Evolutionary conservation across 2,329 filamentous ascomycete genomes (phyloP).

Genomic region (Sporothrix mexicana): DNA sequence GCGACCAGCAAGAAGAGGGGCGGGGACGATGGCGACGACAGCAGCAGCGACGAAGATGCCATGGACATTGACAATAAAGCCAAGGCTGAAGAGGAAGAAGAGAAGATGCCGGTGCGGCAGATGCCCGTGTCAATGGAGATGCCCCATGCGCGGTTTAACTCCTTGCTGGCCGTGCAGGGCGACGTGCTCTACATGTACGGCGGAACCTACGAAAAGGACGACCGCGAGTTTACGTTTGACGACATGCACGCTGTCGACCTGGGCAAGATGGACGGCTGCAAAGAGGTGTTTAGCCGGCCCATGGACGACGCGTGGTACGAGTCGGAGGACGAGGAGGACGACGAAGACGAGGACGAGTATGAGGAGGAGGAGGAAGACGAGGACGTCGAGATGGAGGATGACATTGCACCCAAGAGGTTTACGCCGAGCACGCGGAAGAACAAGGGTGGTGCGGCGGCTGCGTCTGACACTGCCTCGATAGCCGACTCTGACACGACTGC

Average conservation of each 20-base stretch:
- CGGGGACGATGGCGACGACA: constrained; percentile 52
- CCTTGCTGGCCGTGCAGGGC: constrained; percentile 86
- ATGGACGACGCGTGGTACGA: constrained; percentile 78
- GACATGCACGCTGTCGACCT: constrained; percentile 92
- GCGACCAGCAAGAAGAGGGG: constrained; percentile 46
- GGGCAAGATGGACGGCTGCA: constrained; percentile 93
- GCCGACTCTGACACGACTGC: constrained; percentile 47
- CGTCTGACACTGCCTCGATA: constrained; percentile 56
- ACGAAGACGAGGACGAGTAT: constrained; percentile 64
- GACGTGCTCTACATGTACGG: constrained; percentile 94
- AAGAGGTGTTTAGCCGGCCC: constrained; percentile 85
- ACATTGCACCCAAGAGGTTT: constrained; percentile 50
- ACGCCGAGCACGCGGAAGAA: constrained; percentile 64
- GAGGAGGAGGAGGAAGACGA: constrained; percentile 66
- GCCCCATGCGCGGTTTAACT: constrained; percentile 89
- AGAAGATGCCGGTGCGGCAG: constrained; percentile 65
- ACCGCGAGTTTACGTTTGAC: constrained; percentile 93
- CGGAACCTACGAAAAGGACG: constrained; percentile 93
- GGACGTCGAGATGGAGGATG: constrained; percentile 57
- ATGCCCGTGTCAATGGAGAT: constrained; percentile 77
- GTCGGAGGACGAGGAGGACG: constrained; percentile 64
- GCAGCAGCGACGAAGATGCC: constrained; percentile 61
- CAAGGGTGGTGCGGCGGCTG: constrained; percentile 47
- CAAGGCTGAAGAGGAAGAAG: constrained; percentile 56
- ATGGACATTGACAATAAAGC: constrained; percentile 59